Conservation (phyloP, 176 grass and related monocot species). For the Eleusine coracana region DNA sequence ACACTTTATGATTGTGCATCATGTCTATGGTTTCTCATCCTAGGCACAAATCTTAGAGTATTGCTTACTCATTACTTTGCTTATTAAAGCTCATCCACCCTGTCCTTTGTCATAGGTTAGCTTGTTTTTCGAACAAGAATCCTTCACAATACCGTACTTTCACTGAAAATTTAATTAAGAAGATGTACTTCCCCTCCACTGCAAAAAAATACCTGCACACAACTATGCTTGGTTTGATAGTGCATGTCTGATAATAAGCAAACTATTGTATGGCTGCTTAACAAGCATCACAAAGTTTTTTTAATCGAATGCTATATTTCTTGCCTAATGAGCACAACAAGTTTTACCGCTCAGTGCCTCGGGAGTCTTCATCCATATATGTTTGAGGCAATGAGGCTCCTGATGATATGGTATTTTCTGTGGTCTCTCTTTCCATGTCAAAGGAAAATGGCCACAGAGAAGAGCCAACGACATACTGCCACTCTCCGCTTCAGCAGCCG, state of each 20-base stretch:
- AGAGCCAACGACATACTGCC: not conserved
- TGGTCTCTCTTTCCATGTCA: not conserved
- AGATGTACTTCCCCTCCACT: not conserved
- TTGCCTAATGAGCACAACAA: conserved; percentile 33
- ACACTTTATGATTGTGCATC: not conserved
- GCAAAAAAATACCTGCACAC: not conserved
- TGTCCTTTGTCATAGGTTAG: not conserved
- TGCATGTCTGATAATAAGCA: not conserved
- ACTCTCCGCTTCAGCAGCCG: not conserved
- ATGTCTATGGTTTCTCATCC: not conserved
- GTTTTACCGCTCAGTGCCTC: conserved; percentile 30
- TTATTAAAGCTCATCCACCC: not conserved
- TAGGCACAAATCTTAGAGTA: not conserved
- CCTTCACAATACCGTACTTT: not conserved
- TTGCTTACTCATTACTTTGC: not conserved
- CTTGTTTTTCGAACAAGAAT: not conserved
- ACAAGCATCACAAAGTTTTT: not conserved
- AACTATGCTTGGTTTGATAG: not conserved
- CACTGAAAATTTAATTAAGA: not conserved
- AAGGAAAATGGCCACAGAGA: conserved; percentile 8
- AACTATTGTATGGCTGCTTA: not conserved
- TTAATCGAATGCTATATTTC: not conserved
- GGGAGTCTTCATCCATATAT: conserved; percentile 25
- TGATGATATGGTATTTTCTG: not conserved
- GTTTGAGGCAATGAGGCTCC: not conserved